phyloP scores from a whole-genome alignment of 441 rosid species.

The Flueggea neowawraea region DNA sequence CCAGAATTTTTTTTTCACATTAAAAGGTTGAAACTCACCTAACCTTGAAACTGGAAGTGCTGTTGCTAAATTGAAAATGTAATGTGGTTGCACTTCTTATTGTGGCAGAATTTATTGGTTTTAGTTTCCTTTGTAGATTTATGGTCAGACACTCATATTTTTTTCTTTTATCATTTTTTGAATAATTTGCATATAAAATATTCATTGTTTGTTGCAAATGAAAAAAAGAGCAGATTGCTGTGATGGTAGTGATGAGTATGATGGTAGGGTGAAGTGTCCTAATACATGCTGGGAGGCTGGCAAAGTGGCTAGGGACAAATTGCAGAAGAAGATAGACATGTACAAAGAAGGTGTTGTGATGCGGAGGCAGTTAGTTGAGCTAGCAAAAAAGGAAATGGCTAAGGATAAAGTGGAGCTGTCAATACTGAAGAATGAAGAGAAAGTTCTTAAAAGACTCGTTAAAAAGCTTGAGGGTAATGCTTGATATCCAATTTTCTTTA shows the following conservation, averaged over 20 bases:
- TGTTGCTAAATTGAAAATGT: neutral
- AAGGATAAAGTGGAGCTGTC: conserved; percentile 7
- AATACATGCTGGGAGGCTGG: conserved; percentile 2
- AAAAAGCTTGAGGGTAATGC: conserved; percentile 5
- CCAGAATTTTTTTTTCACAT: too few species aligned
- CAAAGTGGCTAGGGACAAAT: conserved; percentile 1
- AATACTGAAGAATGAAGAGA: conserved; percentile 2
- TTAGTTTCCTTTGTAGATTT: neutral
- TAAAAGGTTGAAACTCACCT: too few species aligned
- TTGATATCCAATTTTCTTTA: neutral
- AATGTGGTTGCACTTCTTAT: neutral
- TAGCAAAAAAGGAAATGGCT: conserved; percentile 3
- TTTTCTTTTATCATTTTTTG: neutral
- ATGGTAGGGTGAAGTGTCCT: neutral
- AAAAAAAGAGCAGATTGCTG: conserved; percentile 2
- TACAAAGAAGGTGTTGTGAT: conserved; percentile 3
- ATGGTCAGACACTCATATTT: too few species aligned
- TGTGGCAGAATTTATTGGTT: neutral
- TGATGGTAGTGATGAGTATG: conserved; percentile 1
- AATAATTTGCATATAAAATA: neutral
- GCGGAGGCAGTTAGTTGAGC: conserved; percentile 2
- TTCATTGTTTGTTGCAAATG: neutral
- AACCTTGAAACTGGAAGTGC: too few species aligned
- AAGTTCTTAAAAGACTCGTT: conserved; percentile 1
- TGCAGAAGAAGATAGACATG: conserved; percentile 5